Conservation (phyloP, 768 basidiomycete genomes). For the Auriscalpium orientale region DNA sequence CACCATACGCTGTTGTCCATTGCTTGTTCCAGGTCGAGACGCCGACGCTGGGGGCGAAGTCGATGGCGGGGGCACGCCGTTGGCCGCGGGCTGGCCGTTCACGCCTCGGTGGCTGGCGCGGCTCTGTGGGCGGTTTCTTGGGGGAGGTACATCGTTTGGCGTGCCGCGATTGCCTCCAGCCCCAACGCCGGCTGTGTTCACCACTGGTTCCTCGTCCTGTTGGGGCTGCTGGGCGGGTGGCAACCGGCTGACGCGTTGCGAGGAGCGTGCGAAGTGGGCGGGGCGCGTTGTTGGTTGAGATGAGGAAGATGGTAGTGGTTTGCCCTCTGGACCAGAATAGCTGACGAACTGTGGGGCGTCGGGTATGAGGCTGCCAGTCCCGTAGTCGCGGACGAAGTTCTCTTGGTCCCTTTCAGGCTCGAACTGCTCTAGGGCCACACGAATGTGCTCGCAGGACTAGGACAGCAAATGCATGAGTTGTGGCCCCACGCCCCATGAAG, state of each 20-base stretch:
- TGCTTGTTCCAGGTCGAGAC: not conserved
- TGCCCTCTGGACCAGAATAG: constrained; percentile 48
- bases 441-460: constrained; percentile 87
- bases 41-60: constrained; percentile 1
- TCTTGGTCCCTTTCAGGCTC: constrained; percentile 87
- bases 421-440: constrained; percentile 80
- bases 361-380: constrained; percentile 82
- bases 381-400: constrained; percentile 81
- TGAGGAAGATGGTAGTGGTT: constrained; percentile 54
- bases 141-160: constrained; percentile 22
- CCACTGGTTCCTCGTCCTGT: constrained; percentile 35
- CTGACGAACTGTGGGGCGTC: constrained; percentile 85
- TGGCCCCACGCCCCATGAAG: not conserved
- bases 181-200: constrained; percentile 66
- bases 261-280: constrained; percentile 43
- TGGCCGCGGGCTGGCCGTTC: constrained; percentile 4
- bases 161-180: constrained; percentile 45
- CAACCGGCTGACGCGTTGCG: constrained; percentile 26
- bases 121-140: constrained; percentile 26
- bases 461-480: not conserved
- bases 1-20: not conserved
- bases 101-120: constrained; percentile 13
- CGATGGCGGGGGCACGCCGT: constrained; percentile 7
- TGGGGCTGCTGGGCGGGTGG: constrained; percentile 26
- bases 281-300: constrained; percentile 48